Evolutionary conservation across 140 eudicot species (phyloP), one percentile per base, ranked within the genome.

Genomic region (Ambrosia hybrid): DNA sequence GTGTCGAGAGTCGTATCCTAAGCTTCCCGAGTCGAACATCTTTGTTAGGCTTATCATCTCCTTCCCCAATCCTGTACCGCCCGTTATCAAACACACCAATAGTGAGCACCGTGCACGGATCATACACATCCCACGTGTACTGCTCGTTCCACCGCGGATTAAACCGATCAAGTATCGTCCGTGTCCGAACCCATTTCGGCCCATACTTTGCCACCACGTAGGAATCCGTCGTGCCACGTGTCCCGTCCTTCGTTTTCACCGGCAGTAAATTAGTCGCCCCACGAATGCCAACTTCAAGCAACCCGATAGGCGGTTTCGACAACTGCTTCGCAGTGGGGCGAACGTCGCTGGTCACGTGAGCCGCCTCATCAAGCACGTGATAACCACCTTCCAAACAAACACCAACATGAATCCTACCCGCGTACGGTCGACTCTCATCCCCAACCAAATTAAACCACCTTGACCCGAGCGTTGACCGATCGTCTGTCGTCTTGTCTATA

Each of bases 121-220:
- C 98, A 37, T 87, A 86, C 0, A 93, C 99, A 53, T 93, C 97
- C 97, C 97, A 93, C 0, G 94, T 87, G 81, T 93, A 93, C 76
- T 93, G 99, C 82, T 93, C 99, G 65, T 93, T 93, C 97, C 97
- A 93, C 55, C 89, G 72, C 2, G 99, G 99, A 64, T 90, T 93
- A 51, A 93, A 93, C 8, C 97, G 84, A 38, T 93, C 99, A 0
- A 90, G 85, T 37, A 93, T 85, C 3, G 99, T 90, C 4, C 99
- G 85, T 0, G 99, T 93, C 4, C 99, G 85, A 39, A 93, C 91
- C 99, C 99, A 93, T 78, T 93, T 90, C 5, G 94, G 97, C 57
- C 98, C 97, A 57, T 93, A 93, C 68, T 93, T 90, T 0, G 96
- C 96, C 38, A 90, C 97, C 73, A 85, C 93, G 37, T 90, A 93